Evolutionary conservation across 2,329 filamentous ascomycete species (phyloP), one percentile per base, ranked within the genome.

Genomic region (Helotiales sp.): DNA sequence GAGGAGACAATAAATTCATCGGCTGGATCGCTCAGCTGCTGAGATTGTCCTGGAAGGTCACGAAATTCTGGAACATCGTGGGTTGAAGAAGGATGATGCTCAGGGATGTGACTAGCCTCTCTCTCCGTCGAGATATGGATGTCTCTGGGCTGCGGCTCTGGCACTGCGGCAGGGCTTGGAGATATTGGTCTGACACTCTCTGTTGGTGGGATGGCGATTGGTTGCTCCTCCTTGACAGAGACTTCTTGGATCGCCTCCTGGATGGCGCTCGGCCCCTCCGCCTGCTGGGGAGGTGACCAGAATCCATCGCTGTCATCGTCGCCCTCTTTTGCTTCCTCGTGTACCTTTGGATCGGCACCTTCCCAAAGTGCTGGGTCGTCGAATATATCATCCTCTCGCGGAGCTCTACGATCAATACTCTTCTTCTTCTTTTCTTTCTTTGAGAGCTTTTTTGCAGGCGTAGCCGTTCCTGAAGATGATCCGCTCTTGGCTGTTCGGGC

Each of bases 341-440:
- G 61, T 60, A 71, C 62, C 68, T 72, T 72, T 45, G 78, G 79
- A 52, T 83, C 79, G 13, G 78, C 77, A 26, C 79, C 80, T 71
- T 84, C 80, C 81, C 81, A 82, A 28, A 83, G 73, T 17, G 78
- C 75, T 60, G 80, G 75, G 70, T 83, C 80, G 68, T 84, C 80
- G 73, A 83, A 82, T 32, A 82, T 72, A 70, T 83, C 81, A 52
- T 84, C 81, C 59, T 84, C 81, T 58, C 74, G 74, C 13, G 77
- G 65, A 40, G 77, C 73, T 69, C 79, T 77, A 69, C 80, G 80
- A 70, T 83, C 82, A 67, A 79, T 74, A 55, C 75, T 75, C 75
- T 79, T 79, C 69, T 79, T 78, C 52, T 78, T 74, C 66, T 75
- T 76, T 59, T 80, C 78, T 63, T 80, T 79, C 67, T 78, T 79